These are phyloP conservation scores for Phytophthora litchii DNA, from an alignment of 352 stramenopile species.

Conservation along the genomic window DNA sequence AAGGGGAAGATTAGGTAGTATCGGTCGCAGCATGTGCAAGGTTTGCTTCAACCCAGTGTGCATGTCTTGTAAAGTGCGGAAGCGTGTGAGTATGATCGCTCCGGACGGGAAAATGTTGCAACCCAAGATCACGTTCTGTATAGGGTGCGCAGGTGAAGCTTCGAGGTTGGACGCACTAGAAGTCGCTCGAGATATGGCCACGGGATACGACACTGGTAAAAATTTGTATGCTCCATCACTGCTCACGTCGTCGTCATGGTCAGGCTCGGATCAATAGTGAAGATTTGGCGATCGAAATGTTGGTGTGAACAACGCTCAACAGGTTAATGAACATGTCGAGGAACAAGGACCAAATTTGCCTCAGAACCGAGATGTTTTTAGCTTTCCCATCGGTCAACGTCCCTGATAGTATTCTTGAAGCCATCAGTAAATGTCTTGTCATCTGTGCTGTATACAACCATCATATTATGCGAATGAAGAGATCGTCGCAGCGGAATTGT, in stretches of 20 bases:
- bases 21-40: conserved; percentile 10
- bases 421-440: too few species aligned
- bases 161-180: conserved; percentile 4
- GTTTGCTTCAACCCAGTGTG: conserved; percentile 6
- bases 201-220: background rate
- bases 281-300: too few species aligned
- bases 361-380: too few species aligned
- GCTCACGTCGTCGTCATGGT: background rate
- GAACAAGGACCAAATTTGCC: too few species aligned
- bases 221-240: background rate
- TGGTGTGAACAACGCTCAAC: too few species aligned
- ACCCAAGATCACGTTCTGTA: conserved; percentile 8
- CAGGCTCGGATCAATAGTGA: too few species aligned
- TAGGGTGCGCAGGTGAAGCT: background rate
- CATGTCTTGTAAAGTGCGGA: conserved; percentile 5
- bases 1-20: conserved; percentile 4
- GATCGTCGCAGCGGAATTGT: too few species aligned
- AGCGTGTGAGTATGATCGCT: conserved; percentile 6
- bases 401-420: too few species aligned
- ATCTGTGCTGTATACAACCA: too few species aligned
- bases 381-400: too few species aligned
- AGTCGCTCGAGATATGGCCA: conserved; percentile 3
- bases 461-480: too few species aligned
- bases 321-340: too few species aligned
- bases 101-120: conserved; percentile 4